Evolutionary conservation across 768 basidiomycete genomes (phyloP).

Genomic region (Lactifluus volemus): DNA sequence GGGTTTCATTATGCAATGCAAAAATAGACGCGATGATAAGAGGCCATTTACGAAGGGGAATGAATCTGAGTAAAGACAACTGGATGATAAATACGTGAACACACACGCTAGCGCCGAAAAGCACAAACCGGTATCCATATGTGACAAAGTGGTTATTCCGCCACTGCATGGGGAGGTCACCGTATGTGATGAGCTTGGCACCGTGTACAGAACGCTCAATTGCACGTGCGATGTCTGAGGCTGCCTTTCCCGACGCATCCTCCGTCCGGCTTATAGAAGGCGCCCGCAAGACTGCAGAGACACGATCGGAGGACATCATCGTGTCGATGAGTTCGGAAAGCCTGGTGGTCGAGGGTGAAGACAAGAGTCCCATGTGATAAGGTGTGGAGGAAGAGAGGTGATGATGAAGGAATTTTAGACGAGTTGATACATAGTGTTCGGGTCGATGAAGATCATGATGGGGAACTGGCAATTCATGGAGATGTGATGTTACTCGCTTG

Average conservation of each 20-base stretch:
- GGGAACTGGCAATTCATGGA: conserved; percentile 32
- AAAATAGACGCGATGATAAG: conserved; percentile 74
- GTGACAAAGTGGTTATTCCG: conserved; percentile 70
- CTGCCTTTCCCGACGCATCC: conserved; percentile 45
- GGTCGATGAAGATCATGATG: conserved; percentile 41
- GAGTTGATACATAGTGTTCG: conserved; percentile 50
- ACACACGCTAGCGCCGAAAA: background rate
- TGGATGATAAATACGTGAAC: background rate
- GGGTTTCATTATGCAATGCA: conserved; percentile 78
- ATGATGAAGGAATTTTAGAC: conserved; percentile 55
- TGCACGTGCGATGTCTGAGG: conserved; percentile 47
- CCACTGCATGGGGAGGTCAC: conserved; percentile 72
- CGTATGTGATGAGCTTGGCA: conserved; percentile 56
- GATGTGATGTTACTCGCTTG: conserved; percentile 40
- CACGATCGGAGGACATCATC: conserved; percentile 44
- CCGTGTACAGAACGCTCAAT: conserved; percentile 40
- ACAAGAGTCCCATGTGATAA: conserved; percentile 26
- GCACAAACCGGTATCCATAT: conserved; percentile 61
- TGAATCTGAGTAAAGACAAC: conserved; percentile 49
- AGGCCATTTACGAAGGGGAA: conserved; percentile 77
- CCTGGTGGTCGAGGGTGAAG: conserved; percentile 36
- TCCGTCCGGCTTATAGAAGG: conserved; percentile 40
- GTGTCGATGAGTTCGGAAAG: conserved; percentile 53
- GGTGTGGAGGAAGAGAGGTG: conserved; percentile 50
- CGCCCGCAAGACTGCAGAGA: conserved; percentile 42